Evolutionary conservation across 2,329 filamentous ascomycete genomes (phyloP), one percentile per base, ranked within the genome.

Genomic region (Calonectria henricotiae): DNA sequence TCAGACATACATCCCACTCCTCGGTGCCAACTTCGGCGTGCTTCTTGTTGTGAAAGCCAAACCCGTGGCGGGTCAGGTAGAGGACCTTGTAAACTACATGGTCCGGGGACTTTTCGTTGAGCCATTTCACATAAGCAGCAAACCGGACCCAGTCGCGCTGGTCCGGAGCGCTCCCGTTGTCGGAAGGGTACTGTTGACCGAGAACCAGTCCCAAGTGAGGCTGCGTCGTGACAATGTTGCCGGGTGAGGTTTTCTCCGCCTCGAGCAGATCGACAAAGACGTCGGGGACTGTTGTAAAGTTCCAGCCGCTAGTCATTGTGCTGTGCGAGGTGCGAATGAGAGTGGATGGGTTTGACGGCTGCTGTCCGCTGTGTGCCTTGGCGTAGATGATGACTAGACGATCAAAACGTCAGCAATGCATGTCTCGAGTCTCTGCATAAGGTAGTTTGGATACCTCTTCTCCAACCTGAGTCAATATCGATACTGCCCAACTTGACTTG

Each of bases 11-110:
- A 77, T 91, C 87, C 89, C 89, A 91, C 12, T 83, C 86, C 4
- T 84, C 83, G 0, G 85, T 89, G 46, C 89, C 89, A 68, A 89
- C 90, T 73, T 85, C 86, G n/a, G 83, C 81, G 73, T 89, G 86
- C 65, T 87, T 88, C 63, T 81, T 80, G 68, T 86, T 85, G 60
- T 86, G 83, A 63, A 77, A 82, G 27, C 89, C 89, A 73, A 89
- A 82, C 15, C 89, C 89, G 75, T 91, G 89, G 15, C 89, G 85
- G 25, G 87, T 89, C 68, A 90, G 80, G 70, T 82, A 85, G 12
- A 90, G 70, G 13, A 91, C 82, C 67, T 88, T 87, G 80, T 90
- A 91, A 15, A 77, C 78, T n/a, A 85, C 84, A 63, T 82, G 84
- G 4, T 79, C 73, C 0, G 83, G 80, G 3, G 82, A 81, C 7